Evolutionary conservation across 1,284 basidiomycete species (phyloP).

Genomic region (Sanghuangporus weigelae): DNA sequence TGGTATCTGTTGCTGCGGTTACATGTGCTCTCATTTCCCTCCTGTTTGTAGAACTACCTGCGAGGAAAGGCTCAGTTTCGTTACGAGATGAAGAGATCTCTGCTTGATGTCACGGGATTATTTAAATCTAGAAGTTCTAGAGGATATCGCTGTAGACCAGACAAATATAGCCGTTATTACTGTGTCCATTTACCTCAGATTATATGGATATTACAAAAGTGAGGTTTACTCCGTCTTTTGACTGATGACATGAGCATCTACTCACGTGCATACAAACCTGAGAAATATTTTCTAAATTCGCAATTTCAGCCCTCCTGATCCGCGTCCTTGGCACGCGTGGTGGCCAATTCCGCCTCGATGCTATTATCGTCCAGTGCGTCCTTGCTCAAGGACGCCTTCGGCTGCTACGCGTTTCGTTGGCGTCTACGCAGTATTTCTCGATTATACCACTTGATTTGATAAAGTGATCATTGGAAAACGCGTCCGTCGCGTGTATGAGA

Average conservation of each 20-base stretch:
- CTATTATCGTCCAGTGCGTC: background rate
- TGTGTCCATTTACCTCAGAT: too few relatives aligned
- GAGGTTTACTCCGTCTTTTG: too few relatives aligned
- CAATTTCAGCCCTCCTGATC: too few relatives aligned
- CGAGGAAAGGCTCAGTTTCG: conserved; percentile 2
- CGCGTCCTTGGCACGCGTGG: too few relatives aligned
- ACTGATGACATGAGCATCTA: too few relatives aligned
- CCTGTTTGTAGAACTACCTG: conserved; percentile 10
- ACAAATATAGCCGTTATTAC: too few relatives aligned
- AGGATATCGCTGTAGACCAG: background rate
- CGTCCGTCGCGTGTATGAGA: background rate
- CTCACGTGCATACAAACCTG: too few relatives aligned
- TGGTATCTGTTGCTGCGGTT: conserved; percentile 30
- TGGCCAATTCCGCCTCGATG: background rate
- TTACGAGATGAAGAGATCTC: background rate
- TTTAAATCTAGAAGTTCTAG: background rate
- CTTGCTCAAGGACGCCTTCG: background rate
- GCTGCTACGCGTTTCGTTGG: background rate
- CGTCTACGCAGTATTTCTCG: too few relatives aligned
- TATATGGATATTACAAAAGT: too few relatives aligned
- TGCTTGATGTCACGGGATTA: background rate
- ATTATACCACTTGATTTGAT: background rate
- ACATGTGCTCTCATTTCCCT: background rate
- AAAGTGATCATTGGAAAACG: background rate
- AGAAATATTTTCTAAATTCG: too few relatives aligned